Conservation (phyloP, 2,329 filamentous ascomycete species). For the Apiospora kogelbergensis region DNA sequence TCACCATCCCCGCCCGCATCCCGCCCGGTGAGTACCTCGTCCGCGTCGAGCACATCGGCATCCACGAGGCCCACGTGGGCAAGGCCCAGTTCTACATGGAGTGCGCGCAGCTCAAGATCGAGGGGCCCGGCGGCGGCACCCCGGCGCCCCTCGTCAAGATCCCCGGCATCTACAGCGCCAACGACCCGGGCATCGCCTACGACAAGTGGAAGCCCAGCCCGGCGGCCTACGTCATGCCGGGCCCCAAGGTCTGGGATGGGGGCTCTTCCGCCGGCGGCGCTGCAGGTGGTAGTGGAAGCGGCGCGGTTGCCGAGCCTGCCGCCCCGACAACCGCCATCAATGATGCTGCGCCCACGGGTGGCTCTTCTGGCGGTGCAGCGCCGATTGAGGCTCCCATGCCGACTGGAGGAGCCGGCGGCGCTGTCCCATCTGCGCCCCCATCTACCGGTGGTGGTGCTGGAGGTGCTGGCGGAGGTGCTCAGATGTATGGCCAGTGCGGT, state of each 20-base stretch:
- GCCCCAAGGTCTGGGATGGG: slow-evolving; percentile 13
- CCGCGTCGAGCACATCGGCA: slow-evolving; percentile 26
- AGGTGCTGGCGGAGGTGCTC: neutral
- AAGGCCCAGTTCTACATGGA: slow-evolving; percentile 18
- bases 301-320: neutral
- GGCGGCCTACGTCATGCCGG: slow-evolving; percentile 11
- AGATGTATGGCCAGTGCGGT: slow-evolving; percentile 26
- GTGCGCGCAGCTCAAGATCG: slow-evolving; percentile 9
- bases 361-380: too few species aligned
- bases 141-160: slow-evolving; percentile 8
- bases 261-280: neutral
- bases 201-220: slow-evolving; percentile 14
- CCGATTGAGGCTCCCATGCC: neutral
- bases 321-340: neutral
- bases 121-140: neutral
- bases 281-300: neutral
- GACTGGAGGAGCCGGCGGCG: neutral
- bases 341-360: too few species aligned
- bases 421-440: neutral
- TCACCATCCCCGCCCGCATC: slow-evolving; percentile 23
- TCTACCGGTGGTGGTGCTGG: neutral
- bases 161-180: slow-evolving; percentile 6
- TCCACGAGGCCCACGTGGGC: slow-evolving; percentile 23
- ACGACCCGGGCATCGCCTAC: slow-evolving; percentile 9
- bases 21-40: slow-evolving; percentile 28